Percentiles rank a stretch among this genome's conserved stretches.
These are phyloP conservation scores for Sporothrix globosa DNA, from an alignment of 2,329 filamentous ascomycete species.

Conservation along the genomic window DNA sequence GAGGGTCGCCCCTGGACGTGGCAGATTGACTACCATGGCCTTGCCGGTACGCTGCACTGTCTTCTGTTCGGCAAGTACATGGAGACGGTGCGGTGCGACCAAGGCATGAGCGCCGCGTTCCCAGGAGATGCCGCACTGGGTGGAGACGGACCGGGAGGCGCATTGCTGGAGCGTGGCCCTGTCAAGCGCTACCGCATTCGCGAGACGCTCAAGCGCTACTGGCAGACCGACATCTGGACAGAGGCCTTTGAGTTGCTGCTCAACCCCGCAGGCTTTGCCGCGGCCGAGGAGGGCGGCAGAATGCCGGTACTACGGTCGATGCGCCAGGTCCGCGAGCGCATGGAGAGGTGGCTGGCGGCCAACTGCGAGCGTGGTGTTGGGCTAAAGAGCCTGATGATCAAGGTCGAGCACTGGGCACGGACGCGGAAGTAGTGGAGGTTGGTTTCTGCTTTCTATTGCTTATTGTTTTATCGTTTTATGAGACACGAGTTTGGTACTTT, in stretches of 20 bases:
- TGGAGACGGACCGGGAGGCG: slow-evolving; percentile 30
- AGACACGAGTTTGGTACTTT: slow-evolving; percentile 25
- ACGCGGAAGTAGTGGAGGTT: slow-evolving; percentile 39
- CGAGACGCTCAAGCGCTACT: slow-evolving; percentile 89
- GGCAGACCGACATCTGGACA: slow-evolving; percentile 90
- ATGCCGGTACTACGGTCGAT: slow-evolving; percentile 77
- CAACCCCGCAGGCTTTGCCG: slow-evolving; percentile 72
- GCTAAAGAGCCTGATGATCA: slow-evolving; percentile 70
- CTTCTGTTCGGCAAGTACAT: slow-evolving; percentile 96
- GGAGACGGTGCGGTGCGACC: slow-evolving; percentile 67
- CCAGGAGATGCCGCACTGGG: slow-evolving; percentile 46
- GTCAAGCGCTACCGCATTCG: slow-evolving; percentile 74
- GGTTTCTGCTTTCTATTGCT: slow-evolving; percentile 1
- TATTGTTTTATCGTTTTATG: slow-evolving; percentile 26
- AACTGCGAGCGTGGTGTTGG: slow-evolving; percentile 82
- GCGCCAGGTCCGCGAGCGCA: slow-evolving; percentile 68
- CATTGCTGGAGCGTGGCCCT: slow-evolving; percentile 49
- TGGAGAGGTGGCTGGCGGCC: slow-evolving; percentile 80
- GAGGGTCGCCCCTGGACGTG: slow-evolving; percentile 95
- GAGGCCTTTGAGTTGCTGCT: slow-evolving; percentile 82
- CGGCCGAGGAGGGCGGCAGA: slow-evolving; percentile 58
- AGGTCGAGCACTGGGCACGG: slow-evolving; percentile 58
- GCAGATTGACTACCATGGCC: slow-evolving; percentile 93
- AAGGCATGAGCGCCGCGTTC: slow-evolving; percentile 7
- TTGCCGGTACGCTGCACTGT: slow-evolving; percentile 84